phyloP scores from a whole-genome alignment of 2,329 filamentous ascomycete species.

The Helotiales sp. region DNA sequence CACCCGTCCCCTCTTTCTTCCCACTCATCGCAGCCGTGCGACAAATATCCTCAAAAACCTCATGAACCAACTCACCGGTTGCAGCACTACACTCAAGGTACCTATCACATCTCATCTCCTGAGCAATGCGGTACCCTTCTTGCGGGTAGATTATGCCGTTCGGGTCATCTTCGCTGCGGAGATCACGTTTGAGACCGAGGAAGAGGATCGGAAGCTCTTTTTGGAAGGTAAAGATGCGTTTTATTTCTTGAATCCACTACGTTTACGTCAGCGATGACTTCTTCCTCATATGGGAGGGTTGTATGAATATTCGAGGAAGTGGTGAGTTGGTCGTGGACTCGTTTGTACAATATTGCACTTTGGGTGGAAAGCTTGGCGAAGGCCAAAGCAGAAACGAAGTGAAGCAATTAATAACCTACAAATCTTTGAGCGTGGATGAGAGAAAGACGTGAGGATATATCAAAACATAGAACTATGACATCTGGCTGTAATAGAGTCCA shows the following conservation, averaged over 20 bases:
- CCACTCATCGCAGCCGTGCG: constrained; percentile 57
- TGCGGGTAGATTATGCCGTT: constrained; percentile 66
- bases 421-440: constrained; percentile 62
- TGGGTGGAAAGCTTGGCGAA: not conserved
- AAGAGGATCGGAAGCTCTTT: constrained; percentile 60
- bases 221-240: constrained; percentile 49
- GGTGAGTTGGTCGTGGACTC: not conserved
- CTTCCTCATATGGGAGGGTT: no score
- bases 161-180: constrained; percentile 60
- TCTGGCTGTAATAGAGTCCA: constrained; percentile 65
- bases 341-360: not conserved
- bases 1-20: constrained; percentile 44
- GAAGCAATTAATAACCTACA: constrained; percentile 49
- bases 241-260: constrained; percentile 63
- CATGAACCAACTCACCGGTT: constrained; percentile 61
- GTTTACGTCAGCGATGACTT: not conserved
- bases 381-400: not conserved
- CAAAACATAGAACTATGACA: constrained; percentile 64
- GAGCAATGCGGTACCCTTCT: constrained; percentile 61
- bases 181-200: constrained; percentile 64
- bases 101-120: constrained; percentile 63
- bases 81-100: constrained; percentile 68
- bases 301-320: no score
- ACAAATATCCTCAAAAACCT: constrained; percentile 66
- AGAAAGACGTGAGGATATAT: constrained; percentile 62